Conservation (phyloP, 2,329 filamentous ascomycete species). For the Huntiella abstrusa region DNA sequence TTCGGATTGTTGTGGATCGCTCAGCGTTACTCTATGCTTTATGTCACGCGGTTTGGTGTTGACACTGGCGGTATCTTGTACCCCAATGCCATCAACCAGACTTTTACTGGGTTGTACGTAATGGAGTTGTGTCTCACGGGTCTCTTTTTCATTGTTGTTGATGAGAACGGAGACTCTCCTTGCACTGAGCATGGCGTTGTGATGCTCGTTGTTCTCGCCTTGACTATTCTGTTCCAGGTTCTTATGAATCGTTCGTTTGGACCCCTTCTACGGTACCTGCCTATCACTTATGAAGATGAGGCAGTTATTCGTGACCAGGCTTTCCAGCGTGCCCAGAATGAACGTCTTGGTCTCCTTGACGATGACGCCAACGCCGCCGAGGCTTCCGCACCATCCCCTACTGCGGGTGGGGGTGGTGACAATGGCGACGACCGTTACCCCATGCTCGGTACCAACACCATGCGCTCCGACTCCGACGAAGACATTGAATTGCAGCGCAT, state of each 20-base stretch:
- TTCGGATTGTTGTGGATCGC: slow-evolving; percentile 86
- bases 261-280: slow-evolving; percentile 72
- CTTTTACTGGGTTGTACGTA: slow-evolving; percentile 85
- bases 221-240: slow-evolving; percentile 63
- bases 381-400: too few relatives aligned
- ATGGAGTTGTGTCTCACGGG: slow-evolving; percentile 86
- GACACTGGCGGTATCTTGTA: slow-evolving; percentile 90
- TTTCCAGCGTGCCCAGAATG: slow-evolving; percentile 62
- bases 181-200: slow-evolving; percentile 62
- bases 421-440: slow-evolving; percentile 23
- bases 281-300: slow-evolving; percentile 90
- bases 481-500: slow-evolving; percentile 22
- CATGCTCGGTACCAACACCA: slow-evolving; percentile 11
- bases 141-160: slow-evolving; percentile 61
- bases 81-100: slow-evolving; percentile 81
- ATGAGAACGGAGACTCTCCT: slow-evolving; percentile 31
- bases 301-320: slow-evolving; percentile 78
- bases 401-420: slow-evolving; percentile 17
- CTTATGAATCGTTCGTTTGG: slow-evolving; percentile 68
- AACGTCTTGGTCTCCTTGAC: slow-evolving; percentile 42
- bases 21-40: slow-evolving; percentile 91
- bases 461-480: slow-evolving; percentile 13
- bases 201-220: slow-evolving; percentile 57
- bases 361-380: slow-evolving; percentile 29
- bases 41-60: slow-evolving; percentile 72